A percentile compares a stretch with the other conserved stretches of the same genome.
Evolutionary conservation across 257 asterid species (phyloP).

Genomic region (Parsonsia alboflavescens): DNA sequence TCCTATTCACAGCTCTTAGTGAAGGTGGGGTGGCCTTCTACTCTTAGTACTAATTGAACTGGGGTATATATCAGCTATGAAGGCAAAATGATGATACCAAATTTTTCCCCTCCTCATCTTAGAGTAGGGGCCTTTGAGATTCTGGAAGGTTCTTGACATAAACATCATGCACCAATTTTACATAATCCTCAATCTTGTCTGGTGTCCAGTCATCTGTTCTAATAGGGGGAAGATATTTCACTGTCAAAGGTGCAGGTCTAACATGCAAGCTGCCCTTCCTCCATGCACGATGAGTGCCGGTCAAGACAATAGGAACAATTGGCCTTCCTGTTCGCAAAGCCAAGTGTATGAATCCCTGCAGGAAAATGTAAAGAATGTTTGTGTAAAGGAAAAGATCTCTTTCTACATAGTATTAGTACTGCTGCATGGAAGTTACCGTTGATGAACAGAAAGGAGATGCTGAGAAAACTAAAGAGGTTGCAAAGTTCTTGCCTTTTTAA

Average conservation of each 20-base stretch:
- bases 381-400: no score
- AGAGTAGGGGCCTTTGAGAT: constrained; percentile 31
- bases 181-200: constrained; percentile 36
- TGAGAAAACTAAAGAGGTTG: background rate
- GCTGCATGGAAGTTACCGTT: background rate
- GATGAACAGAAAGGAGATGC: background rate
- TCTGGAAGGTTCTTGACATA: constrained; percentile 37
- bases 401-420: no score
- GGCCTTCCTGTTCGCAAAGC: constrained; percentile 43
- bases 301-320: constrained; percentile 36
- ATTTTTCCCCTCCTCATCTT: background rate
- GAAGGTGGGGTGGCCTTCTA: background rate
- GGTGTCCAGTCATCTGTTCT: constrained; percentile 38
- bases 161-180: constrained; percentile 34
- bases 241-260: constrained; percentile 38
- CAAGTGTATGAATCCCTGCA: constrained; percentile 49
- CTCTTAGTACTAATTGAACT: background rate
- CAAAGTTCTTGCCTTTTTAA: constrained; percentile 33
- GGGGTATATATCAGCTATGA: background rate
- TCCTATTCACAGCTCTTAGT: background rate
- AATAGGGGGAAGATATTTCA: constrained; percentile 44
- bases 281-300: constrained; percentile 45
- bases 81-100: background rate
- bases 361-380: background rate
- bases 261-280: constrained; percentile 43